Base-by-base conservation (phyloP, 2,329 filamentous ascomycete genomes). In the Pseudogymnoascus sp. region DNA sequence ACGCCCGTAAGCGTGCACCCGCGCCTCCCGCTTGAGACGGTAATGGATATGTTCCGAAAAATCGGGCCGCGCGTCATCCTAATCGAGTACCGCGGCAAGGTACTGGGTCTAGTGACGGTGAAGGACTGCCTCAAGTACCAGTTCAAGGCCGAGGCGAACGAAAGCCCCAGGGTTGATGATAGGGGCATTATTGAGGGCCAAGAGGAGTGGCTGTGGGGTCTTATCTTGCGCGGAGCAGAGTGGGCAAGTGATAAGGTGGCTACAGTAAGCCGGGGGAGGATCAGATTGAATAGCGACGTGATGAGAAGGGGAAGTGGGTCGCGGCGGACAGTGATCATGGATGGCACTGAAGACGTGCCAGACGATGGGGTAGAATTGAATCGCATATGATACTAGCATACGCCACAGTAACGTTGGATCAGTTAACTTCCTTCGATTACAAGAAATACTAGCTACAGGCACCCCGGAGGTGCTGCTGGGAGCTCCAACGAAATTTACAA, bases 21-120 rank as follows among this genome's bases (percentile, higher is more conserved):
- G 0, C 86, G 91, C 1, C 84, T 97, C 0, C 90, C 93, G 0
- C 85, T 99, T 0, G 95, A 99, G 76, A 99, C 95, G 0, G 93
- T 96, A 33, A 97, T 99, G 92, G 95, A 99, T 72, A 81, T 99
- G 10, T 99, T 99, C 80, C 93, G 93, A 74, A 99, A 97, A 78
- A 96, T 99, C 74, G 95, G 95, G 0, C 95, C 93, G 0, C 85
- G 95, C 1, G 92, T 97, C 5, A 93, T 99, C 60, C 81, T 99
- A 3, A 88, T 97, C 40, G 95, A 99, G 74, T 89, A 96, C 72
- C 89, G 90, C 64, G 95, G 95, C 13, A 85, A 85, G 60, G 81
- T 99, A 1, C 85, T 84, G 0, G 95, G 95, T 0, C 81, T 99
- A 0, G 90, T 99, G 0, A 99, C 95, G 0, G 90, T 97, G 66